Evolutionary conservation across 768 basidiomycete genomes (phyloP), one percentile per base, ranked within the genome.

Genomic region (Phylloporus arenicola): DNA sequence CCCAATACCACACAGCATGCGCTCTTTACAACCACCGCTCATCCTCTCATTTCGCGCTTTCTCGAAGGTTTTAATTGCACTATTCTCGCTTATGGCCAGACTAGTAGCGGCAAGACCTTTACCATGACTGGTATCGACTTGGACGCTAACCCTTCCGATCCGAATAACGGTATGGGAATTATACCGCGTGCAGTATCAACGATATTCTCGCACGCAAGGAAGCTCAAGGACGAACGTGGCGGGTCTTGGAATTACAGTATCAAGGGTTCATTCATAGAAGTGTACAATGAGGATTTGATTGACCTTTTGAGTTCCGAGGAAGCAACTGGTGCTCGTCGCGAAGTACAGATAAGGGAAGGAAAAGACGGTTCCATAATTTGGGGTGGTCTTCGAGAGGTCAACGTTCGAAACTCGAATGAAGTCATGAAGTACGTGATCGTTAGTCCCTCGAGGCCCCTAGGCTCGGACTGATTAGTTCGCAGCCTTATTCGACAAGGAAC

Each of bases 251-350:
- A 77, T 51, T 92, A 75, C 64, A 80, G 68, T 56, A 72, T 92
- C 64, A 93, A 90, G 70, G 88, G 88, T 45, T 92, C 90, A 20
- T 99, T 95, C 74, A 84, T 99, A 56, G 96, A 99, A 76, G 81
- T 99, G 47, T 98, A 99, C 72, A 98, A 99, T 70, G 96, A 99
- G 72, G 96, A 99, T 71, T 81, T 99, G 45, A 90, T 98, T 66
- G 96, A 99, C 75, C 76, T 99, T 45, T 76, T 99, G 46, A 83
- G 83, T 48, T 73, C 83, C 61, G 85, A 88, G 51, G 87, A 90
- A 49, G 68, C 72, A 7, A 74, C 70, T 30, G 83, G 79, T n/a
- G 77, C 70, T 11, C 79, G 84, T 50, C 83, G 92, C 43, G 88
- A 92, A 61, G 91, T 99, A 13, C 87, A 92, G 65, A 98, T 99